A percentile compares a stretch with the other conserved stretches of the same genome.
Conservation (phyloP, 2,329 filamentous ascomycete species). For the Hypoxylon sp. region DNA sequence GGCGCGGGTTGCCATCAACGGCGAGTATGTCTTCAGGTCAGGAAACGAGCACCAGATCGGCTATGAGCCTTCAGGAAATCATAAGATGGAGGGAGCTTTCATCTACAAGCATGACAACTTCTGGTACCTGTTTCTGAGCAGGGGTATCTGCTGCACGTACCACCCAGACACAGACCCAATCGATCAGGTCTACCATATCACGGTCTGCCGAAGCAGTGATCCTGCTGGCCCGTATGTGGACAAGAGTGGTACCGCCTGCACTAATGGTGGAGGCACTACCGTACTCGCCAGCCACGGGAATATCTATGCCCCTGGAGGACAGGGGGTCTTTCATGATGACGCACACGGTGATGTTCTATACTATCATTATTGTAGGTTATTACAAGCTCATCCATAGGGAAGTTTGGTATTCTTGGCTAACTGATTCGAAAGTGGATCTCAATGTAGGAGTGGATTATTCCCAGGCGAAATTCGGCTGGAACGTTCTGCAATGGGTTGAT, state of each 20-base stretch:
- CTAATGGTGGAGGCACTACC: conserved; percentile 68
- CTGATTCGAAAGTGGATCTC: conserved; percentile 59
- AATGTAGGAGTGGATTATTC: conserved; percentile 65
- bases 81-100: conserved; percentile 68
- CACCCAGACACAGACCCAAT: conserved; percentile 64
- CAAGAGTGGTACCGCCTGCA: conserved; percentile 65
- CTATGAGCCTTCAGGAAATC: conserved; percentile 64
- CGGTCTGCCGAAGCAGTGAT: conserved; percentile 68
- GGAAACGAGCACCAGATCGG: conserved; percentile 62
- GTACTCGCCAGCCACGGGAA: conserved; percentile 70
- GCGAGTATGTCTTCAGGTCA: conserved; percentile 47
- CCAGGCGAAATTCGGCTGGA: conserved; percentile 61
- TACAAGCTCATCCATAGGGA: too few species aligned
- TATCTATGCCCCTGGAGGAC: conserved; percentile 75
- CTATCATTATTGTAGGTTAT: conserved; percentile 68
- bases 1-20: conserved; percentile 62
- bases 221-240: conserved; percentile 70
- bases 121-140: conserved; percentile 74
- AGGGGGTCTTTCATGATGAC: conserved; percentile 69
- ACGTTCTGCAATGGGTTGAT: conserved; percentile 57
- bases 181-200: conserved; percentile 73
- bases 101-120: conserved; percentile 68
- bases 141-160: conserved; percentile 72
- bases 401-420: conserved; percentile 11
- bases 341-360: conserved; percentile 69